Conservation (phyloP, 805 yeast species). For the Yueomyces sinensis region DNA sequence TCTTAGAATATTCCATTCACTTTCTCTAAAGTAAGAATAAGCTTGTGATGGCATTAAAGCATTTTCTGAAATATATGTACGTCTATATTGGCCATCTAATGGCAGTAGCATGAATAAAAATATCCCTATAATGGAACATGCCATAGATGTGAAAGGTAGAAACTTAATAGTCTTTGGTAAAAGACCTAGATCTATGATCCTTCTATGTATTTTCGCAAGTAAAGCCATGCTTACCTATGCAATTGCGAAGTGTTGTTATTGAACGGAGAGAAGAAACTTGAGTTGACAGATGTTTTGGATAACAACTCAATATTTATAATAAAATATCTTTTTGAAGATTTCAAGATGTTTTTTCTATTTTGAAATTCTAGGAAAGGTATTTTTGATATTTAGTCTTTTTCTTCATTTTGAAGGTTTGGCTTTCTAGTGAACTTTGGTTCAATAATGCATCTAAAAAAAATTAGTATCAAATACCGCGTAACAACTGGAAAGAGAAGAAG, state of each 20-base stretch:
- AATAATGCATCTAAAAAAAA: too few species aligned
- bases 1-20: slow-evolving; percentile 85
- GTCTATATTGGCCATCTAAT: slow-evolving; percentile 64
- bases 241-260: too few species aligned
- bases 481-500: too few species aligned
- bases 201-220: slow-evolving; percentile 26
- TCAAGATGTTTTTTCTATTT: neutral
- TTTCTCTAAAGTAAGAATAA: slow-evolving; percentile 77
- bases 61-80: slow-evolving; percentile 85
- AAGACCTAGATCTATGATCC: slow-evolving; percentile 31
- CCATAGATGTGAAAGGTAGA: slow-evolving; percentile 31
- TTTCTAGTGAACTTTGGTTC: too few species aligned
- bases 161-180: slow-evolving; percentile 31
- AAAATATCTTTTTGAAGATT: neutral
- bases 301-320: too few species aligned
- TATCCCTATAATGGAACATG: slow-evolving; percentile 34
- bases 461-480: too few species aligned
- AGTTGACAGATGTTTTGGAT: too few species aligned
- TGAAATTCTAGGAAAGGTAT: neutral
- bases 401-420: too few species aligned
- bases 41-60: slow-evolving; percentile 97
- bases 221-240: slow-evolving; percentile 13
- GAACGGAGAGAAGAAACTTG: too few species aligned
- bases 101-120: slow-evolving; percentile 52
- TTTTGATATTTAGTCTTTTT: neutral